Evolutionary conservation across 2,329 filamentous ascomycete species (phyloP).

Genomic region (Talaromyces islandicus): DNA sequence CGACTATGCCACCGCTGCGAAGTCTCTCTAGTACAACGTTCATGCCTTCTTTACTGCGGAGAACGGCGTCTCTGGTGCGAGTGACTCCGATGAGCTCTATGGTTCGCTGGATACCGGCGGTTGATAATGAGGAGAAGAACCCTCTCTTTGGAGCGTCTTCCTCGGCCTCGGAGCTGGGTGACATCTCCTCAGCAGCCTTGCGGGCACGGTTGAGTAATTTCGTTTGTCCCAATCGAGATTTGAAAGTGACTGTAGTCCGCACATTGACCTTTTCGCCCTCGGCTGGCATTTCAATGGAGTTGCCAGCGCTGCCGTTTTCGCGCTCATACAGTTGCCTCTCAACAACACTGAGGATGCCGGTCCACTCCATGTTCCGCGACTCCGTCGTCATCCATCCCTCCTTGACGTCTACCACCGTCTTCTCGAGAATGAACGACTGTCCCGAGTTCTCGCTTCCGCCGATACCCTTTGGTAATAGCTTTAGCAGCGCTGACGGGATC

Average conservation of each 20-base stretch:
- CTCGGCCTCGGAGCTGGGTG: constrained; percentile 35
- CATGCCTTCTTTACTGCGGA: constrained; percentile 62
- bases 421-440: constrained; percentile 60
- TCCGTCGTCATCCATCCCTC: constrained; percentile 64
- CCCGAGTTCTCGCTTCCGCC: constrained; percentile 53
- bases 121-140: constrained; percentile 55
- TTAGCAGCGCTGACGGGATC: constrained; percentile 55
- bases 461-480: constrained; percentile 55
- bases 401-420: constrained; percentile 54
- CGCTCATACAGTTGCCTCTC: constrained; percentile 55
- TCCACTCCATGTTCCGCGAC: constrained; percentile 60
- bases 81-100: constrained; percentile 59
- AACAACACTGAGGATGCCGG: constrained; percentile 57
- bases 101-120: constrained; percentile 55
- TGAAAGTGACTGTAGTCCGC: constrained; percentile 56
- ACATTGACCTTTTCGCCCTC: constrained; percentile 48
- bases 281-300: constrained; percentile 10
- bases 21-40: constrained; percentile 59
- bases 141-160: constrained; percentile 49
- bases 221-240: constrained; percentile 55
- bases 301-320: constrained; percentile 24
- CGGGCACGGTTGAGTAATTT: constrained; percentile 40
- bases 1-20: constrained; percentile 60
- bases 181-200: constrained; percentile 28
- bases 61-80: constrained; percentile 54